These are phyloP conservation scores for Triadica sebifera DNA, from an alignment of 345 rosid genomes.

Conservation along the genomic window DNA sequence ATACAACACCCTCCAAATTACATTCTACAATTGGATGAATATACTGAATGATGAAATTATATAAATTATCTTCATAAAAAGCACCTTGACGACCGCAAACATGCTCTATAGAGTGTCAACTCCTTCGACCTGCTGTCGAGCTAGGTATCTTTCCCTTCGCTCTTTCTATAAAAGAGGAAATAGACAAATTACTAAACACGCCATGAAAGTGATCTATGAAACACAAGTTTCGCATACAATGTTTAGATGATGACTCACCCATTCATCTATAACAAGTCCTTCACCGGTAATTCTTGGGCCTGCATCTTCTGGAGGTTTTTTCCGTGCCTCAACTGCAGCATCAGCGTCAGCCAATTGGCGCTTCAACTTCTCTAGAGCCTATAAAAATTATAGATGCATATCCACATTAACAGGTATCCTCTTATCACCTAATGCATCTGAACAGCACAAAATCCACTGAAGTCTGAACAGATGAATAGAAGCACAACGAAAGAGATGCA, in stretches of 20 bases:
- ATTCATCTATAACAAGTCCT: slow-evolving; percentile 98
- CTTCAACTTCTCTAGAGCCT: slow-evolving; percentile 83
- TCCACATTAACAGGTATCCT: neutral
- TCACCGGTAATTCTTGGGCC: slow-evolving; percentile 89
- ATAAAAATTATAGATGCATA: neutral
- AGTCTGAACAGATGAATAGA: neutral
- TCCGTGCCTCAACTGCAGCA: slow-evolving; percentile 75
- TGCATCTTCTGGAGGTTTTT: slow-evolving; percentile 77
- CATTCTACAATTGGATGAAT: slow-evolving; percentile 23
- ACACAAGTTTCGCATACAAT: neutral
- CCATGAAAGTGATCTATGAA: neutral
- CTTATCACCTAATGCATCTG: neutral
- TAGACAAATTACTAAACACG: neutral
- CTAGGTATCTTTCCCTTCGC: slow-evolving; percentile 93
- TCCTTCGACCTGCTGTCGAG: slow-evolving; percentile 78
- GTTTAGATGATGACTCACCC: slow-evolving; percentile 55
- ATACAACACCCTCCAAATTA: slow-evolving; percentile 17
- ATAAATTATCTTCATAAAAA: neutral
- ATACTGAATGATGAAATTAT: slow-evolving; percentile 18
- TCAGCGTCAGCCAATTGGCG: slow-evolving; percentile 87
- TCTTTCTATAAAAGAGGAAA: slow-evolving; percentile 56
- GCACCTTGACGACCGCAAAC: slow-evolving; percentile 3
- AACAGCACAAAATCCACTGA: neutral
- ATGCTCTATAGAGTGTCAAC: slow-evolving; percentile 59
- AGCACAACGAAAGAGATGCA: neutral